Base-by-base conservation (phyloP, 805 yeast genomes). In the Maudiozyma barnettii region DNA sequence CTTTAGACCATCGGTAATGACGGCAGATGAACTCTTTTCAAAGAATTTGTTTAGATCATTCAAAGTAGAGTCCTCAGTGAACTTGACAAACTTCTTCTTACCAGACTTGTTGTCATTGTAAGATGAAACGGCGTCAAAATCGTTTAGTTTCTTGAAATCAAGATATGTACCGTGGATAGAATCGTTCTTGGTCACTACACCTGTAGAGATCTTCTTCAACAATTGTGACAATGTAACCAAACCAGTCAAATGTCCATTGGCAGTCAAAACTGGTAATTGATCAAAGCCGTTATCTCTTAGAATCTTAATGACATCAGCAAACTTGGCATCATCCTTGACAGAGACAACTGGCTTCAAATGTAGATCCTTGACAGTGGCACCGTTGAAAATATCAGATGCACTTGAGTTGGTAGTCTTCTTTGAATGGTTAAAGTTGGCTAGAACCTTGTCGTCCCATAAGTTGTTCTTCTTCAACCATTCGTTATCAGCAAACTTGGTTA, bases 381-480 rank as follows among this genome's bases (percentile, higher is more conserved):
- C 74, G 46, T 72, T 66, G 65, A 73, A 75, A 20, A 75, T 66
- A 53, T 73, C 73, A 39, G 59, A 64, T 47, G 68, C 66, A 19
- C 70, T 59, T 12, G 44, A 42, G 19, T 48, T 48, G 12, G 45
- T 45, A 3, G 53, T 49, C 7, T 42, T 40, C 51, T 62, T 60
- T 5, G 47, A 54, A 38, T 49, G 51, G 45, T 62, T 57, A 31
- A 65, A 61, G 45, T 65, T 65, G 40, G 60, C 65, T 47, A 66
- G 64, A 46, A 75, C 64, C 46, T 73, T 69, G 45, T 75, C 75
- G 53, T 78, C 85, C 54, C 82, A 77, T 60, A 87, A 81, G 2
- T 84, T 84, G 63, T 86, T 84, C 57, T 78, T 78, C 63, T 75
- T 76, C 84, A 86, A 79, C 95, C 95, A 86, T 67, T 85, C 95